phyloP scores from a whole-genome alignment of 1,284 basidiomycete genomes.

The Boletus albobrunnescens region DNA sequence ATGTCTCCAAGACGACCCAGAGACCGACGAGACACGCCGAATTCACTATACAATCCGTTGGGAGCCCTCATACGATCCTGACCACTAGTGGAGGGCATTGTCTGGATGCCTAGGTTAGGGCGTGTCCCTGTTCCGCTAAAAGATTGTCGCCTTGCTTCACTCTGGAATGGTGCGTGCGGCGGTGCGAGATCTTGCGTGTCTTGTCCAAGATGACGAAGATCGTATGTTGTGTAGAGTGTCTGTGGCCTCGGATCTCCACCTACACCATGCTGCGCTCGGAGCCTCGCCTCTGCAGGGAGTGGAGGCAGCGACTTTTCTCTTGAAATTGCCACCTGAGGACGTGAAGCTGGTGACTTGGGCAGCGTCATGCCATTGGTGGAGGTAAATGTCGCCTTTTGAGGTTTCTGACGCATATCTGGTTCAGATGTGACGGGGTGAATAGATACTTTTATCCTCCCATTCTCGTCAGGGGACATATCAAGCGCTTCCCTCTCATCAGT shows the following conservation, averaged over 20 bases:
- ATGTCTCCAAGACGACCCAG: conserved; percentile 53
- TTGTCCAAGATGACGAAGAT: conserved; percentile 45
- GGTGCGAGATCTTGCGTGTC: conserved; percentile 47
- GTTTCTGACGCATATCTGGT: conserved; percentile 52
- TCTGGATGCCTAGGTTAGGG: conserved; percentile 47
- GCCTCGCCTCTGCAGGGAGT: conserved; percentile 54
- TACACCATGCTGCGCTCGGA: conserved; percentile 37
- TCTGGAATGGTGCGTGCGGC: conserved; percentile 62
- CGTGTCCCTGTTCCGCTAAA: conserved; percentile 62
- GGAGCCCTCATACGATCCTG: conserved; percentile 28
- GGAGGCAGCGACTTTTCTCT: conserved; percentile 76
- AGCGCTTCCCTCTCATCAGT: conserved; percentile 37
- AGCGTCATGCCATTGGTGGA: conserved; percentile 32
- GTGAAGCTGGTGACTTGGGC: conserved; percentile 29
- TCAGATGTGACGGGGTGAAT: conserved; percentile 54
- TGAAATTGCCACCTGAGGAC: conserved; percentile 38
- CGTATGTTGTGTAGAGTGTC: conserved; percentile 61
- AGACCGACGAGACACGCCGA: conserved; percentile 59
- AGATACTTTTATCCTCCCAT: conserved; percentile 34
- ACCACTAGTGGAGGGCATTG: conserved; percentile 40
- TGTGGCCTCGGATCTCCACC: conserved; percentile 52
- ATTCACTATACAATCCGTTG: conserved; percentile 55
- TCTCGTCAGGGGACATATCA: conserved; percentile 34
- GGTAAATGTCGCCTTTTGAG: conserved; percentile 35
- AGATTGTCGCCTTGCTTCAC: conserved; percentile 64